Evolutionary conservation across 768 basidiomycete genomes (phyloP).

Genomic region (Rhizopogon rudus): DNA sequence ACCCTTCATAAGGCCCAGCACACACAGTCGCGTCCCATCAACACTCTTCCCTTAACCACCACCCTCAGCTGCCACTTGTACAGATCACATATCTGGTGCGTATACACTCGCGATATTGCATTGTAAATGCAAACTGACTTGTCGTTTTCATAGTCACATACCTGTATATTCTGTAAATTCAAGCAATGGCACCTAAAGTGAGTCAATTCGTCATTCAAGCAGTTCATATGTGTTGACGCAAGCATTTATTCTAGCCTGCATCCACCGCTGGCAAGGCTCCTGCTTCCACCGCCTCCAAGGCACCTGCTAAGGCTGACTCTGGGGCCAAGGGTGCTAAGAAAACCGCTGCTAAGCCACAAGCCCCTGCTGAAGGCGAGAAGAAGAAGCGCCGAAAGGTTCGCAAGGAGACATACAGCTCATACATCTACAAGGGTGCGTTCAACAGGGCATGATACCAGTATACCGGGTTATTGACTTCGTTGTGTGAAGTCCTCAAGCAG

Average conservation of each 20-base stretch:
- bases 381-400: conserved; percentile 78
- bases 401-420: conserved; percentile 81
- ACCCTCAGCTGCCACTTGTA: conserved; percentile 15
- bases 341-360: conserved; percentile 51
- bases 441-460: background rate
- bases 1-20: conserved; percentile 29
- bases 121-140: conserved; percentile 9
- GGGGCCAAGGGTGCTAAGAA: conserved; percentile 55
- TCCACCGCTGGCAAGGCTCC: conserved; percentile 36
- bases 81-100: conserved; percentile 22
- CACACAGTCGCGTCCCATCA: conserved; percentile 21
- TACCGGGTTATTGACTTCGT: background rate
- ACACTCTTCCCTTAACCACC: conserved; percentile 27
- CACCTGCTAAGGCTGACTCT: conserved; percentile 40
- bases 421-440: conserved; percentile 73
- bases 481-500: conserved; percentile 70
- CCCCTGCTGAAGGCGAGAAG: conserved; percentile 59
- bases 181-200: conserved; percentile 35
- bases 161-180: conserved; percentile 26
- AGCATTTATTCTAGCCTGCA: conserved; percentile 29
- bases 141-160: conserved; percentile 18
- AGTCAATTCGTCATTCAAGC: conserved; percentile 3
- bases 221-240: conserved; percentile 11
- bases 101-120: conserved; percentile 1
- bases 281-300: conserved; percentile 54